Base-by-base conservation (phyloP, 2,329 filamentous ascomycete genomes). In the Hypoxylon rubiginosum region DNA sequence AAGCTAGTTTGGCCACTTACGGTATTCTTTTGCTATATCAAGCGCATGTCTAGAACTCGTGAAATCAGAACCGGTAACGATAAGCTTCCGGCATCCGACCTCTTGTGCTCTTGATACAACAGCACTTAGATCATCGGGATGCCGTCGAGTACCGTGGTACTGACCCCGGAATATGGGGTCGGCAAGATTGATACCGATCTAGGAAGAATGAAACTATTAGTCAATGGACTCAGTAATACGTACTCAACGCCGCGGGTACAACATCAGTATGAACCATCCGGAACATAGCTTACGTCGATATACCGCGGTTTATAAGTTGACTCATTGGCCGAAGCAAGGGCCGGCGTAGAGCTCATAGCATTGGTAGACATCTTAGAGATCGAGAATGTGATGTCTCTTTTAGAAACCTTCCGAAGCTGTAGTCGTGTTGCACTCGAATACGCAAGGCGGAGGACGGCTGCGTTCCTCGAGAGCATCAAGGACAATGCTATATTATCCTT, bases 111-210 rank as follows among this genome's bases (percentile, higher is more conserved):
- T 87, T 68, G 90, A 84, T n/a, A 99, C 82, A 26, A 99, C 92
- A 69, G 89, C 90, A 28, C 84, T 79, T 15, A 95, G 86, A 76
- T 97, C 93, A 73, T 92, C 85, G 10, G 90, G 87, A 73, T 97
- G 93, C 26, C 83, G 81, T 71, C 92, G 85, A 67, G 90, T 94
- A 74, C 92, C 93, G 76, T 97, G 91, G 76, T 98, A 97, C 45
- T 87, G 81, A 54, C 96, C 96, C 50, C 88, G 87, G 79, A 95
- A 99, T 64, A 97, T 93, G 56, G 92, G 92, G 76, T 99, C 96
- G 57, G 94, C 92, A 59, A 99, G 87, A 79, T 99, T 99, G 84
- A 99, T 97, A 62, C 95, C 96, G 75, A 99, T 91, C 88, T 91
- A 77, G 21, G 68, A 74, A 60, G 41, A 32, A 43, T 17, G 15